Conservation (phyloP, 1,284 basidiomycete species). For the Ceratobasidium theobromae region DNA sequence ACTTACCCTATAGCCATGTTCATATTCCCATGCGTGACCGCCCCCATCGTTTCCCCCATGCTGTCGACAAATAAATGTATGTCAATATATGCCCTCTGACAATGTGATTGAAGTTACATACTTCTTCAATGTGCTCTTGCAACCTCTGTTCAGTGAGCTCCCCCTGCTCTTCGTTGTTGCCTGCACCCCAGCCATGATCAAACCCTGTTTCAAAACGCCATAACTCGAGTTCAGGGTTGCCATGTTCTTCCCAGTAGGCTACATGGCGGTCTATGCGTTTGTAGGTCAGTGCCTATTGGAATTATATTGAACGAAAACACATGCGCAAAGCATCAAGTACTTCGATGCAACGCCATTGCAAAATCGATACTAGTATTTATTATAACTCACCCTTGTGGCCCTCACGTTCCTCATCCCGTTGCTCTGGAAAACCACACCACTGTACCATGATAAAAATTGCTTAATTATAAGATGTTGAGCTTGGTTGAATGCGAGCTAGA, state of each 20-base stretch:
- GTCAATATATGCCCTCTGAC: neutral
- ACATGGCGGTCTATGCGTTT: neutral
- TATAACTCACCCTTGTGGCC: neutral
- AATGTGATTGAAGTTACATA: neutral
- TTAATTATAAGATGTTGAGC: neutral
- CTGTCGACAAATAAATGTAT: neutral
- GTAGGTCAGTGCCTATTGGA: neutral
- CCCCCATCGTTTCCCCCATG: conserved; percentile 10
- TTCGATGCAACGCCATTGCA: neutral
- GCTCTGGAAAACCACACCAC: conserved; percentile 13
- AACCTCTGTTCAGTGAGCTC: conserved; percentile 15
- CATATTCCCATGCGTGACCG: conserved; percentile 20
- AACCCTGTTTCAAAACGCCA: conserved; percentile 22
- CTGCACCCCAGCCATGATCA: conserved; percentile 13
- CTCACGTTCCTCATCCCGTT: neutral
- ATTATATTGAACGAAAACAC: no score
- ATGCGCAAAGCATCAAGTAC: no score
- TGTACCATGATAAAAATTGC: conserved; percentile 9
- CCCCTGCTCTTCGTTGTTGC: conserved; percentile 15
- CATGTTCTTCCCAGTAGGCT: conserved; percentile 19
- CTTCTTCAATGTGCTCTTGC: conserved; percentile 15
- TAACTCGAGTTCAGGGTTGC: conserved; percentile 13
- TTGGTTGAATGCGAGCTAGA: neutral
- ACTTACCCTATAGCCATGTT: conserved; percentile 15
- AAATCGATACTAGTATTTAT: no score